A percentile compares a stretch with the other conserved stretches of the same genome.
Evolutionary conservation across 1,284 basidiomycete species (phyloP).

Genomic region (Athelia sp.): DNA sequence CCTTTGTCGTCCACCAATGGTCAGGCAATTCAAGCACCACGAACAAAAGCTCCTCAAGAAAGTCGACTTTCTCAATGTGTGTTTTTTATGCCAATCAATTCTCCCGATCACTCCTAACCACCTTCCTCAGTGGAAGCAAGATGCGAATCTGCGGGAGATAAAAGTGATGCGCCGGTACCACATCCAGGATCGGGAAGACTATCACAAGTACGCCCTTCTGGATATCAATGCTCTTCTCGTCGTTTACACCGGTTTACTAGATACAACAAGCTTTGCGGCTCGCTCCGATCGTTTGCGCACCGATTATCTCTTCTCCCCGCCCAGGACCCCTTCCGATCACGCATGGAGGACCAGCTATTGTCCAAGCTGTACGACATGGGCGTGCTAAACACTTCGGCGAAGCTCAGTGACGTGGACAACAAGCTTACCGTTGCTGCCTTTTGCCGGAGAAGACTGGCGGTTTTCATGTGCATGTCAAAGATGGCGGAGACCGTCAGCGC

Average conservation of each 20-base stretch:
- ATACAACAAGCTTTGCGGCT: slow-evolving; percentile 95
- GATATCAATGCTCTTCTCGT: slow-evolving; percentile 1
- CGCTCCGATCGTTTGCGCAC: slow-evolving; percentile 82
- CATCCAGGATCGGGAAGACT: slow-evolving; percentile 92
- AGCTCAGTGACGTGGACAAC: slow-evolving; percentile 90
- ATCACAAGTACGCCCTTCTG: slow-evolving; percentile 71
- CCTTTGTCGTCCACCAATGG: slow-evolving; percentile 35
- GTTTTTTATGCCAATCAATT: slow-evolving; percentile 21
- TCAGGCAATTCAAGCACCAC: slow-evolving; percentile 91
- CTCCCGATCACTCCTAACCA: slow-evolving; percentile 1
- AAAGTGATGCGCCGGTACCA: slow-evolving; percentile 97
- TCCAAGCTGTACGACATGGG: slow-evolving; percentile 98
- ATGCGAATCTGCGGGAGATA: slow-evolving; percentile 88
- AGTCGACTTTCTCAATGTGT: slow-evolving; percentile 86
- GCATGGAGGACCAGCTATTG: slow-evolving; percentile 85
- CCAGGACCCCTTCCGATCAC: slow-evolving; percentile 83
- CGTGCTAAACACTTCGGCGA: slow-evolving; percentile 75
- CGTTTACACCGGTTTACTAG: slow-evolving; percentile 30
- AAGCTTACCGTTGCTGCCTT: slow-evolving; percentile 95
- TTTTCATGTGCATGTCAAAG: slow-evolving; percentile 88
- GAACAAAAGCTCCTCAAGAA: slow-evolving; percentile 94
- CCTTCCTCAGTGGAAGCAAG: slow-evolving; percentile 85
- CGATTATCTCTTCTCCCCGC: slow-evolving; percentile 85
- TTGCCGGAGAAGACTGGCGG: slow-evolving; percentile 87
- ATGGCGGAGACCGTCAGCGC: slow-evolving; percentile 97